A percentile compares a stretch with the other conserved stretches of the same genome.
phyloP scores from a whole-genome alignment of 2,329 filamentous ascomycete species.

The Alternaria metachromatica region DNA sequence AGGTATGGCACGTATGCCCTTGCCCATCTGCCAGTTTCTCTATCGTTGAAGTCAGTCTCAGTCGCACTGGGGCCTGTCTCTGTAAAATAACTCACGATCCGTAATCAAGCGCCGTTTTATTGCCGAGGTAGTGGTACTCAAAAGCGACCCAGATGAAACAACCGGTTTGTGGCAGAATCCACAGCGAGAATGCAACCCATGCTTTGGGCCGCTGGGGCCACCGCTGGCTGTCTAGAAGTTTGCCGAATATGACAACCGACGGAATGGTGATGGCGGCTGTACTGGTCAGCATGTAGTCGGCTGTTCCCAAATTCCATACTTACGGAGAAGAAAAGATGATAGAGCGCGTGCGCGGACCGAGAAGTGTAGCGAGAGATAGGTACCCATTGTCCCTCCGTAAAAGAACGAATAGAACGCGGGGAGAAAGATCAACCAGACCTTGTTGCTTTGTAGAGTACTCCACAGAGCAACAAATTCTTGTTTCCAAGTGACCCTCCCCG shows the following conservation, averaged over 20 bases:
- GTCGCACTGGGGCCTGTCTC: not conserved
- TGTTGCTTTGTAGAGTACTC: not conserved
- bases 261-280: slow-evolving; percentile 9
- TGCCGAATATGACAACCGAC: slow-evolving; percentile 11
- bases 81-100: not conserved
- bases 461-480: slow-evolving; percentile 8
- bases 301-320: not conserved
- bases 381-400: slow-evolving; percentile 17
- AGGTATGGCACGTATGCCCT: slow-evolving; percentile 12
- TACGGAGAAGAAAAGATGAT: slow-evolving; percentile 14
- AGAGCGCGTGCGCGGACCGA: slow-evolving; percentile 17
- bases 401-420: slow-evolving; percentile 17
- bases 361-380: slow-evolving; percentile 17
- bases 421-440: slow-evolving; percentile 10
- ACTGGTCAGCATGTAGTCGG: not conserved
- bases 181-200: slow-evolving; percentile 9
- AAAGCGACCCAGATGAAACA: slow-evolving; percentile 16
- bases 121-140: slow-evolving; percentile 8
- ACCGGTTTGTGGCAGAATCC: slow-evolving; percentile 6
- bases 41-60: not conserved
- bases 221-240: slow-evolving; percentile 7
- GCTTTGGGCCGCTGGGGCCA: slow-evolving; percentile 9
- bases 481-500: not conserved
- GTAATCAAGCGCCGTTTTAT: slow-evolving; percentile 7
- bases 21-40: slow-evolving; percentile 6